Evolutionary conservation across 129 eudicot species (phyloP).

Genomic region (Arctium lappa): DNA sequence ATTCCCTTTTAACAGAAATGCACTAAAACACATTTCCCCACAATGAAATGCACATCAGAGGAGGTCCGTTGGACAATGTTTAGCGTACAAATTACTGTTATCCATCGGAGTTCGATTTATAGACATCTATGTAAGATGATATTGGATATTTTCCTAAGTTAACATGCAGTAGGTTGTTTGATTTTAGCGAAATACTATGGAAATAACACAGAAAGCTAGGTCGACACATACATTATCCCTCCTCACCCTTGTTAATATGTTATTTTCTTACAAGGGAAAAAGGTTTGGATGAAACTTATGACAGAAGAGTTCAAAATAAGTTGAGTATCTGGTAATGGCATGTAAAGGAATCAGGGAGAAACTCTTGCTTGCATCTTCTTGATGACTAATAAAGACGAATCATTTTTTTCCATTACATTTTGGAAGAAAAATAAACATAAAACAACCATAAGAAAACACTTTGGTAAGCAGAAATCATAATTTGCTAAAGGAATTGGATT

Average conservation of each 20-base stretch:
- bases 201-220: background rate
- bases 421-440: background rate
- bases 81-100: background rate
- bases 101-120: background rate
- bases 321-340: background rate
- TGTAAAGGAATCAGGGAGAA: background rate
- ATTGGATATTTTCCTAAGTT: background rate
- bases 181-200: background rate
- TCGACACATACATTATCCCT: background rate
- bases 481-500: background rate
- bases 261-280: background rate
- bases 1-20: background rate
- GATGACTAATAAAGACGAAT: background rate
- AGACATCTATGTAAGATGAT: background rate
- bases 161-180: background rate
- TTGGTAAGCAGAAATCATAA: background rate
- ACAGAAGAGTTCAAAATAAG: background rate
- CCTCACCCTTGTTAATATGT: background rate
- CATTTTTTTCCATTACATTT: background rate
- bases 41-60: background rate
- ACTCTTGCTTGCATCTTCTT: background rate
- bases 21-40: background rate
- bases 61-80: background rate
- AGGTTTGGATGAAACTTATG: background rate
- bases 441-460: background rate